Conservation (phyloP, 2,329 filamentous ascomycete species). For the Neopestalotiopsis clavispora region DNA sequence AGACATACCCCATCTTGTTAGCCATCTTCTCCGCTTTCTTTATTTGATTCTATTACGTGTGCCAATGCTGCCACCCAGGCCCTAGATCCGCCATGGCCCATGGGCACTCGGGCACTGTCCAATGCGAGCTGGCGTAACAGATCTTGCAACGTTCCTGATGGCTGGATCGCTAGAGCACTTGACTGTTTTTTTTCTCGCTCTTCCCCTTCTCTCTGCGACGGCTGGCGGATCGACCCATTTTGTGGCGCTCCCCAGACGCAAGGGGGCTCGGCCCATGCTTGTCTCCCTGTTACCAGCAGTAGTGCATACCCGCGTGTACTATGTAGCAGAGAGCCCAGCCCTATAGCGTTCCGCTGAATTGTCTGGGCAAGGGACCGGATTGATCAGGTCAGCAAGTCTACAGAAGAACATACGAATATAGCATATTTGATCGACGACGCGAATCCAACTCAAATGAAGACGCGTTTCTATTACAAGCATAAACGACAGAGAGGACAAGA, state of each 20-base stretch:
- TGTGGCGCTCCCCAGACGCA: neutral
- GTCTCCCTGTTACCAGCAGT: neutral
- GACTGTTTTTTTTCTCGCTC: too few relatives aligned
- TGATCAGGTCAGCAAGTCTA: too few relatives aligned
- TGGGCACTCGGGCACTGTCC: neutral
- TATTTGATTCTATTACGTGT: constrained; percentile 12
- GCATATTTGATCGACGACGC: neutral
- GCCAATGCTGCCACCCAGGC: constrained; percentile 4
- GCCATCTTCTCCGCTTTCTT: constrained; percentile 4
- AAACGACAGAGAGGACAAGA: neutral
- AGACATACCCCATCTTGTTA: too few relatives aligned
- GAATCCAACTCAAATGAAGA: too few relatives aligned
- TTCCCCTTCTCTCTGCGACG: neutral
- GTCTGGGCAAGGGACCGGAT: neutral
- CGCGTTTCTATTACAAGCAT: neutral
- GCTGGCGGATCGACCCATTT: neutral
- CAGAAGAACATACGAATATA: too few relatives aligned
- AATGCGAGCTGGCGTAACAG: neutral
- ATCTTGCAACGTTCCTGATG: neutral
- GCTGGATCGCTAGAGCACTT: neutral
- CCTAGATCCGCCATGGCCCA: neutral
- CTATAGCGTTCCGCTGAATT: neutral
- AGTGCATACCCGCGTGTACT: neutral
- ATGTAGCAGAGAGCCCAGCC: neutral
- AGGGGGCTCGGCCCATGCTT: neutral